A percentile compares a stretch with the other conserved stretches of the same genome.
phyloP scores from a whole-genome alignment of 495 filamentous ascomycete genomes.

The Pyrenula aspistea region DNA sequence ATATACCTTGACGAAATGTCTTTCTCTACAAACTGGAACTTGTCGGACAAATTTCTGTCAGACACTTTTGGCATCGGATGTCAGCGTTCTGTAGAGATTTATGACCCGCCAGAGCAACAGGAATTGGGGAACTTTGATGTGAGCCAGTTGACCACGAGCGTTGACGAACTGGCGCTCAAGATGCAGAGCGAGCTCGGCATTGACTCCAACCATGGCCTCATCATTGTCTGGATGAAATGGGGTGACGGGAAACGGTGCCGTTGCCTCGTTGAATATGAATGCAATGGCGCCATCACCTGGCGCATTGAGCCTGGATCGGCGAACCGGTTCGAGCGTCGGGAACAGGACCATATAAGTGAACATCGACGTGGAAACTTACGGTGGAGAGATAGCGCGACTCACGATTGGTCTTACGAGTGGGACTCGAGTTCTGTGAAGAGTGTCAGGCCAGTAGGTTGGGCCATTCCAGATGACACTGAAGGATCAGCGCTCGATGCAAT shows the following conservation, averaged over 20 bases:
- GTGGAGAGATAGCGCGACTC: not conserved
- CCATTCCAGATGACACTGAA: not conserved
- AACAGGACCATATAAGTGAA: not conserved
- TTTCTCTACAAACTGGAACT: not conserved
- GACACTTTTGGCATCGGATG: too few species aligned
- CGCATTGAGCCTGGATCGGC: not conserved
- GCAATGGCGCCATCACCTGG: not conserved
- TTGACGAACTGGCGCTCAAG: not conserved
- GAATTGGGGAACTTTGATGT: not conserved
- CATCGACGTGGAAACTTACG: not conserved
- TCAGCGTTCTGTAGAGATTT: too few species aligned
- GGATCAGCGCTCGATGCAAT: not conserved
- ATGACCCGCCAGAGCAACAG: not conserved
- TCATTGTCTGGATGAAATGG: not conserved
- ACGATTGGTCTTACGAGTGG: not conserved
- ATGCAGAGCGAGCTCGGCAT: not conserved
- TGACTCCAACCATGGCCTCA: not conserved
- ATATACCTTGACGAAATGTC: not conserved
- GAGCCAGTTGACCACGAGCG: not conserved
- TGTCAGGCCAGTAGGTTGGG: not conserved
- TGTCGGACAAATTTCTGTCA: too few species aligned
- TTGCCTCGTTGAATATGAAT: constrained; percentile 1
- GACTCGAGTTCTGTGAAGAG: not conserved
- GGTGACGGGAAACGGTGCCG: not conserved
- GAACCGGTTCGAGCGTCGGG: not conserved